A percentile compares a stretch with the other conserved stretches of the same genome.
These are phyloP conservation scores for Collybia nuda DNA, from an alignment of 768 basidiomycete genomes.

Conservation along the genomic window DNA sequence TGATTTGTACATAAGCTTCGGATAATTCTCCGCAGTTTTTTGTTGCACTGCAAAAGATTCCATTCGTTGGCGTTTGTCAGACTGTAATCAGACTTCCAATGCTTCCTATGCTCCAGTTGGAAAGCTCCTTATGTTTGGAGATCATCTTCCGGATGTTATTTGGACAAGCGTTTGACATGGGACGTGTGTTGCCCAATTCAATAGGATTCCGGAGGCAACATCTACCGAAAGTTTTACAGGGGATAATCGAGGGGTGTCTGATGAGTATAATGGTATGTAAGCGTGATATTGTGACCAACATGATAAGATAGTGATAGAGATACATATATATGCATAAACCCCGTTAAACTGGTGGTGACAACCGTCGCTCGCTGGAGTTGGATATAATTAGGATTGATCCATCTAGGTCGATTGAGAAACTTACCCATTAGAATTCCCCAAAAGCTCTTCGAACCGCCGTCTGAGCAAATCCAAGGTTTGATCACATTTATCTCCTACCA, in stretches of 20 bases:
- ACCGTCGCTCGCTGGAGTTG: constrained; percentile 14
- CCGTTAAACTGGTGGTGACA: constrained; percentile 15
- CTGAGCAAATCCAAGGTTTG: constrained; percentile 34
- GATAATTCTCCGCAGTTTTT: no score
- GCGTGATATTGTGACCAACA: neutral
- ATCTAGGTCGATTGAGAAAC: constrained; percentile 4
- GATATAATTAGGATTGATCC: neutral
- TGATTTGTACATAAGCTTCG: no score
- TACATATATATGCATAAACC: neutral
- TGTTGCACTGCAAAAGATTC: no score
- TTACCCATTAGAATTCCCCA: constrained; percentile 40
- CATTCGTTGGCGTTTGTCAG: no score
- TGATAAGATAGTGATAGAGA: no score
- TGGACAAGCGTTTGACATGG: neutral
- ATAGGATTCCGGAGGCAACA: neutral
- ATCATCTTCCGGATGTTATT: neutral
- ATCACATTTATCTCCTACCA: constrained; percentile 32
- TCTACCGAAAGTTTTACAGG: neutral
- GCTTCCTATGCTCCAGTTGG: neutral
- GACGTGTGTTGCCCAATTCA: neutral
- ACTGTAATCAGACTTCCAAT: no score
- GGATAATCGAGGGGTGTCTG: neutral
- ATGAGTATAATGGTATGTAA: neutral
- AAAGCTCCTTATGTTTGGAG: neutral
- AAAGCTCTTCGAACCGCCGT: constrained; percentile 43